Conservation (phyloP, 1,139 yeast species). For the Saccharomyces hybrid region DNA sequence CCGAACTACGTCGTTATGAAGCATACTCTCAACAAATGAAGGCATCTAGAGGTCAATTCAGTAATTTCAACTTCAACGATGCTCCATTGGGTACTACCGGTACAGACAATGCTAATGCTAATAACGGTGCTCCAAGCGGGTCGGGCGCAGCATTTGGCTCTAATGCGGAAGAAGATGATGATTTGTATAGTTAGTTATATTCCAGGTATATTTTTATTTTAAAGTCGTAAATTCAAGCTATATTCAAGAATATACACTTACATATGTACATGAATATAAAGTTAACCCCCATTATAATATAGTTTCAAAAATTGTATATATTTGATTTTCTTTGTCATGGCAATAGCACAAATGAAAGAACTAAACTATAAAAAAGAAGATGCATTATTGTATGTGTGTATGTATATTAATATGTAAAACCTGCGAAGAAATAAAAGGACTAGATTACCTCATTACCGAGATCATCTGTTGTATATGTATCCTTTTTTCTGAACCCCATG, state of each 20-base stretch:
- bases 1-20: conserved; percentile 97
- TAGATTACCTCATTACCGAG: background rate
- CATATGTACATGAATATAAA: background rate
- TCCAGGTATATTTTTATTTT: conserved; percentile 4
- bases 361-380: background rate
- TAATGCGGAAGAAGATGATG: conserved; percentile 73
- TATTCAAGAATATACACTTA: background rate
- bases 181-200: conserved; percentile 61
- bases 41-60: conserved; percentile 87
- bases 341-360: background rate
- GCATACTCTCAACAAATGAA: conserved; percentile 96
- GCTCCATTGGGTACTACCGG: conserved; percentile 38
- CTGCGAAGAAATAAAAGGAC: background rate
- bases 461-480: background rate
- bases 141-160: conserved; percentile 48
- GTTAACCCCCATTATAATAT: background rate
- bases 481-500: background rate
- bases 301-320: background rate
- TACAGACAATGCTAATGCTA: conserved; percentile 33
- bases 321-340: background rate
- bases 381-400: background rate
- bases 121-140: conserved; percentile 14
- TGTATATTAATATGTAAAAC: background rate
- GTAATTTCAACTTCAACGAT: conserved; percentile 65
- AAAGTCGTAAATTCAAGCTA: conserved; percentile 1